Conservation (phyloP, 345 rosid genomes). For the Murraya koenigii region DNA sequence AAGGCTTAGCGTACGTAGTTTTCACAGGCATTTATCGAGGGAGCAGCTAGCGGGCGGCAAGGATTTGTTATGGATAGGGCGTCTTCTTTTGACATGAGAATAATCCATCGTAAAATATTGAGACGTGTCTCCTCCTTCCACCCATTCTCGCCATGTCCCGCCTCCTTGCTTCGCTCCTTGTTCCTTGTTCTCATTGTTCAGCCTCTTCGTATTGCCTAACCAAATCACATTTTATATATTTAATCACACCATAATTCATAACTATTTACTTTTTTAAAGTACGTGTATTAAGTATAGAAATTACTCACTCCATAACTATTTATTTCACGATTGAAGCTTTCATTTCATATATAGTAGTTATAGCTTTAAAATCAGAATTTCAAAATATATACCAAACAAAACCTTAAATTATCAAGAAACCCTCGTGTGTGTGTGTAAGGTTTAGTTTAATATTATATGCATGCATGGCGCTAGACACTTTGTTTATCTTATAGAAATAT, state of each 20-base stretch:
- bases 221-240: not conserved
- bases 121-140: conserved; percentile 34
- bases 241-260: not conserved
- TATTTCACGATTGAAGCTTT: too few species aligned
- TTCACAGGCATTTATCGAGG: conserved; percentile 21
- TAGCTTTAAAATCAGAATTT: too few species aligned
- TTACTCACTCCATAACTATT: too few species aligned
- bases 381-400: too few species aligned
- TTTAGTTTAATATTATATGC: too few species aligned
- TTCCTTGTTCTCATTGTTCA: conserved; percentile 20
- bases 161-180: conserved; percentile 13
- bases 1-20: not conserved
- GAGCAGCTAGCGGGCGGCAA: conserved; percentile 43
- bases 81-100: conserved; percentile 56
- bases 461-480: not conserved
- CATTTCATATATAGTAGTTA: not conserved
- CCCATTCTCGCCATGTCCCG: conserved; percentile 33
- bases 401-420: not conserved
- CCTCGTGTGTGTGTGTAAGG: not conserved
- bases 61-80: conserved; percentile 79
- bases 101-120: conserved; percentile 72
- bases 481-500: too few species aligned
- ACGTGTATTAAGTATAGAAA: too few species aligned
- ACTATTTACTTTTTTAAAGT: too few species aligned
- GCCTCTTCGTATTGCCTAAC: not conserved